These are phyloP conservation scores for Blastomyces gilchristii DNA, from an alignment of 2,329 filamentous ascomycete genomes.

Conservation along the genomic window DNA sequence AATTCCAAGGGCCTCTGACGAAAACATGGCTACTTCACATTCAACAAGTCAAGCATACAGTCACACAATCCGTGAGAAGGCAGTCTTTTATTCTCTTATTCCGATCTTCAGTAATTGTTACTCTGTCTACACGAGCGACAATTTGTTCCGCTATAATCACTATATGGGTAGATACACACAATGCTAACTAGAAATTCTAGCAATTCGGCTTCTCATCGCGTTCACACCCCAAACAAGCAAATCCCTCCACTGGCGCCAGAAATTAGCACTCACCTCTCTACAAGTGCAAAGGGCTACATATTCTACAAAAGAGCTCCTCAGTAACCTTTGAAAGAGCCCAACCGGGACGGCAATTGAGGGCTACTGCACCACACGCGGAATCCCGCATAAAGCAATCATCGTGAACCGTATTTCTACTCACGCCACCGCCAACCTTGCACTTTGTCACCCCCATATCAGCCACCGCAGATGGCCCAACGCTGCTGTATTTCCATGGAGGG, in stretches of 20 bases:
- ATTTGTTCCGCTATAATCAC: background rate
- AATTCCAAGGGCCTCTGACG: background rate
- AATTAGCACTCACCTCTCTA: background rate
- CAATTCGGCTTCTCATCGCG: background rate
- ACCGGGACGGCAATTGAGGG: background rate
- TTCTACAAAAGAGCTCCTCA: background rate
- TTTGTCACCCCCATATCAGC: conserved; percentile 1
- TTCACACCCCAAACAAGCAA: background rate
- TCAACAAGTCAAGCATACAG: background rate
- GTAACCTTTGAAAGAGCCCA: background rate
- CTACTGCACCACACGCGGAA: background rate
- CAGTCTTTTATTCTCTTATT: background rate
- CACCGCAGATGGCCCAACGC: background rate
- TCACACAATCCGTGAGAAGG: background rate
- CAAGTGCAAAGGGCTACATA: background rate
- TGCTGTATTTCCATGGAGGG: conserved; percentile 5
- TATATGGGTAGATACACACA: background rate
- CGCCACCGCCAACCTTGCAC: background rate
- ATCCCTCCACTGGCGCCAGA: conserved; percentile 3
- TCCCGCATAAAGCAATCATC: background rate
- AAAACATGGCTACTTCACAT: background rate
- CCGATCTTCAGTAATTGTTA: background rate
- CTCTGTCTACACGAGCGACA: background rate
- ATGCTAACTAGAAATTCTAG: background rate
- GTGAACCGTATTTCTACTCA: background rate